Conservation (phyloP, 139 green algal species). For the Microglena sp. region DNA sequence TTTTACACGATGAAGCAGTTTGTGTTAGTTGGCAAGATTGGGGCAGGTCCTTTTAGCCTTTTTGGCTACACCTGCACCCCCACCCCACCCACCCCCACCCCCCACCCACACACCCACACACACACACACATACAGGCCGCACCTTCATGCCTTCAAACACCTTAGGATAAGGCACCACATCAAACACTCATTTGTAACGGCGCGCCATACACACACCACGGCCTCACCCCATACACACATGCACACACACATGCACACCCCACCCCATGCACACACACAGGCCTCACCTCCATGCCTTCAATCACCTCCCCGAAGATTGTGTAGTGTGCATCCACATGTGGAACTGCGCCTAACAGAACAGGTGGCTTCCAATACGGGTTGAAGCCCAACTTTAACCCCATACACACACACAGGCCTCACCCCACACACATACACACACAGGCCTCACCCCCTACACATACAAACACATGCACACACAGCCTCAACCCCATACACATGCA, state of each 20-base stretch:
- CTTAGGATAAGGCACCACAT: neutral
- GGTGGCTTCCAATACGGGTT: neutral
- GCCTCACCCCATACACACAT: neutral
- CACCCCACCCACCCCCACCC: neutral
- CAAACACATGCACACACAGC: too few relatives aligned
- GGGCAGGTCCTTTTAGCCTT: neutral
- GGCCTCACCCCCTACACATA: too few relatives aligned
- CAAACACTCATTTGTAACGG: too few relatives aligned
- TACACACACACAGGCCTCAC: neutral
- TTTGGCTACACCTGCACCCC: neutral
- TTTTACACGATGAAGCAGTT: too few relatives aligned
- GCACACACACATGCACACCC: too few relatives aligned
- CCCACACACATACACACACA: neutral
- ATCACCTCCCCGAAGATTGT: conserved; percentile 71
- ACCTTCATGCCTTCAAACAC: neutral
- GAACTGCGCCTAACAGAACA: too few relatives aligned
- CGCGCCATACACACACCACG: neutral
- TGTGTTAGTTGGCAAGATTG: too few relatives aligned
- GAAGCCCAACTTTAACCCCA: neutral
- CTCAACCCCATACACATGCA: too few relatives aligned
- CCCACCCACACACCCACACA: too few relatives aligned
- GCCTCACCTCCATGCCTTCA: neutral
- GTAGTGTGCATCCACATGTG: too few relatives aligned
- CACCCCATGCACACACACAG: too few relatives aligned
- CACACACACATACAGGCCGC: neutral